phyloP scores from a whole-genome alignment of 805 yeast genomes.

The Saturnispora quitensis region DNA sequence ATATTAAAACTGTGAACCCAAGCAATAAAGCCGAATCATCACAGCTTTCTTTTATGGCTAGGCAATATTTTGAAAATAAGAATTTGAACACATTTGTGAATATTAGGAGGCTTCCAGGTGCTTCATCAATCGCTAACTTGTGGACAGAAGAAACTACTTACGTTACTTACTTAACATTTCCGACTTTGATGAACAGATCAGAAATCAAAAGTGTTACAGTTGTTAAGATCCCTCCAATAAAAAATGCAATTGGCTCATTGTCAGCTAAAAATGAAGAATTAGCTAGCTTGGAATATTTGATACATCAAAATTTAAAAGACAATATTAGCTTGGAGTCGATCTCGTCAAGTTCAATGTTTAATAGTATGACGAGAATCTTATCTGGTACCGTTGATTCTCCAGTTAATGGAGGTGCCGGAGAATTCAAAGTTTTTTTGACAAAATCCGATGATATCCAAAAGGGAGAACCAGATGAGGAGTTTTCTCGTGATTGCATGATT shows the following conservation, averaged over 20 bases:
- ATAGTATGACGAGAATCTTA: slow-evolving; percentile 58
- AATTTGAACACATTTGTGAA: slow-evolving; percentile 62
- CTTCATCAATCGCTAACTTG: slow-evolving; percentile 59
- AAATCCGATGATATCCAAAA: slow-evolving; percentile 8
- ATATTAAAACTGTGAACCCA: slow-evolving; percentile 67
- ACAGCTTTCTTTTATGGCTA: slow-evolving; percentile 49
- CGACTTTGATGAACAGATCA: slow-evolving; percentile 79
- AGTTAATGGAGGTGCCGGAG: slow-evolving; percentile 86
- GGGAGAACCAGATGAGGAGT: slow-evolving; percentile 18
- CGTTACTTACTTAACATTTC: slow-evolving; percentile 69
- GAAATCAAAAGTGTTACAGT: slow-evolving; percentile 46
- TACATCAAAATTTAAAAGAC: slow-evolving; percentile 35
- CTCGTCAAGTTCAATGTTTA: slow-evolving; percentile 35
- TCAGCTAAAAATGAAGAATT: slow-evolving; percentile 64
- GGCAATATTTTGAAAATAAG: slow-evolving; percentile 68
- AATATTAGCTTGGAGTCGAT: slow-evolving; percentile 22
- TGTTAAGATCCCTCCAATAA: slow-evolving; percentile 67
- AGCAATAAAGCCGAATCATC: slow-evolving; percentile 35
- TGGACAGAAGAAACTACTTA: slow-evolving; percentile 87
- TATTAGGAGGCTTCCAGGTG: slow-evolving; percentile 64
- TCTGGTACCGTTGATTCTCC: slow-evolving; percentile 90
- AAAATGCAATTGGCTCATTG: slow-evolving; percentile 67
- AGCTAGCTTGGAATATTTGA: slow-evolving; percentile 53
- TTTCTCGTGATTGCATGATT: slow-evolving; percentile 18
- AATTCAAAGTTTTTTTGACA: slow-evolving; percentile 59